Percentiles rank a stretch among this genome's conserved stretches.
Conservation (phyloP, 1,284 basidiomycete genomes). For the Omphalotus olearius region DNA sequence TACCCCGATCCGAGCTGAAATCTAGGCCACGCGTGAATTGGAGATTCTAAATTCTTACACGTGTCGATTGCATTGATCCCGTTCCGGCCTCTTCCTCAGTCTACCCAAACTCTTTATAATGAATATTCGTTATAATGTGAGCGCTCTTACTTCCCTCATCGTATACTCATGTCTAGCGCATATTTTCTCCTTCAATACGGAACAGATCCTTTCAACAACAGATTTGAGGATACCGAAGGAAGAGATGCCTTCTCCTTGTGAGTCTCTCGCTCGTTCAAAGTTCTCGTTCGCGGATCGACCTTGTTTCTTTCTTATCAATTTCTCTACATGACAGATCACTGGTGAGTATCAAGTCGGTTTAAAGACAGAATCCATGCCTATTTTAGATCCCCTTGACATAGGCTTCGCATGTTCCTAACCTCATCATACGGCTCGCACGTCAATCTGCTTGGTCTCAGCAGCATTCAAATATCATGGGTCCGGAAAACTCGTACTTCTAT, state of each 20-base stretch:
- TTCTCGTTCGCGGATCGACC: neutral
- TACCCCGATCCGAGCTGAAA: too few relatives aligned
- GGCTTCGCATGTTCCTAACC: constrained; percentile 53
- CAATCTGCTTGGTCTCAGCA: constrained; percentile 61
- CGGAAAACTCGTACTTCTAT: constrained; percentile 65
- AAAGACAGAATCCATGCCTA: neutral
- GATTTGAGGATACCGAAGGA: constrained; percentile 59
- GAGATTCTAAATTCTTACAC: too few relatives aligned
- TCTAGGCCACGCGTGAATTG: too few relatives aligned
- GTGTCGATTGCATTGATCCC: too few relatives aligned
- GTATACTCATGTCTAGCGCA: constrained; percentile 29
- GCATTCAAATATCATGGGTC: constrained; percentile 65
- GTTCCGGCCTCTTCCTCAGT: too few relatives aligned
- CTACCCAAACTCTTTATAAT: neutral
- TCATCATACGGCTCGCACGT: constrained; percentile 57
- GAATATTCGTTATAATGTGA: constrained; percentile 2
- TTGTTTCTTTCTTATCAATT: neutral
- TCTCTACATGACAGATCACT: constrained; percentile 1
- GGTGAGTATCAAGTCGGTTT: neutral
- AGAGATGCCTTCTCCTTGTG: constrained; percentile 64
- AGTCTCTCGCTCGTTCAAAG: constrained; percentile 24
- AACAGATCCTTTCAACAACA: constrained; percentile 52
- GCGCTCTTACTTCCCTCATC: constrained; percentile 5
- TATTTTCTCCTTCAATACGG: constrained; percentile 62
- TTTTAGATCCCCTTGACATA: constrained; percentile 20